Percentiles rank a stretch among this genome's conserved stretches.
Conservation (phyloP, 2,329 filamentous ascomycete genomes). For the Cladobotryum protrusum region DNA sequence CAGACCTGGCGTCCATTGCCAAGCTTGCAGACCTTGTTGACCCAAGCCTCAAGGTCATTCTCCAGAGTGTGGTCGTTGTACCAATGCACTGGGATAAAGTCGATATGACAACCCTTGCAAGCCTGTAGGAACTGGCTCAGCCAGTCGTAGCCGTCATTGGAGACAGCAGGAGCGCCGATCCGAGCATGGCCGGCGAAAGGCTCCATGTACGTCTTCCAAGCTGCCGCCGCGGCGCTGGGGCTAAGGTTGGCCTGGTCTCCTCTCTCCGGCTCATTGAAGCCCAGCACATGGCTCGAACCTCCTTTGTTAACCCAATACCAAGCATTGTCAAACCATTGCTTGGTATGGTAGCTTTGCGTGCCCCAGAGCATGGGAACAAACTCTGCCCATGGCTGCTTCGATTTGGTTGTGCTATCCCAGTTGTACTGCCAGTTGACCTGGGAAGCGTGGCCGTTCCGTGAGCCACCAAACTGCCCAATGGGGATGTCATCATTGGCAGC, state of each 20-base stretch:
- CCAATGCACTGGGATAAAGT: slow-evolving; percentile 42
- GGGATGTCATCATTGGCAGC: slow-evolving; percentile 17
- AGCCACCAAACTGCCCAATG: slow-evolving; percentile 8
- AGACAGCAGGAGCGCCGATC: slow-evolving; percentile 42
- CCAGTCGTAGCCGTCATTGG: slow-evolving; percentile 39
- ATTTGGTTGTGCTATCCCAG: slow-evolving; percentile 18
- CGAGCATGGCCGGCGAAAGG: slow-evolving; percentile 37
- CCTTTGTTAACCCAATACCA: slow-evolving; percentile 13
- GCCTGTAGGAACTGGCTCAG: slow-evolving; percentile 35
- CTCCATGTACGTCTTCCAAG: slow-evolving; percentile 37
- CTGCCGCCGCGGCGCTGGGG: slow-evolving; percentile 29
- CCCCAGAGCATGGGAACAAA: slow-evolving; percentile 22
- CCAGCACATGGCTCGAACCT: slow-evolving; percentile 16
- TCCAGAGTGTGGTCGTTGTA: slow-evolving; percentile 33
- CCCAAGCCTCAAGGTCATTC: slow-evolving; percentile 37
- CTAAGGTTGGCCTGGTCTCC: slow-evolving; percentile 19
- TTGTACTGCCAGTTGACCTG: slow-evolving; percentile 22
- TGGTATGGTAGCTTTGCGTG: slow-evolving; percentile 12
- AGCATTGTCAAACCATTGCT: slow-evolving; percentile 12
- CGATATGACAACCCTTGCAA: slow-evolving; percentile 37
- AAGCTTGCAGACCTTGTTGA: slow-evolving; percentile 32
- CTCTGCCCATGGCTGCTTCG: slow-evolving; percentile 16
- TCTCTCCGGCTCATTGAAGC: slow-evolving; percentile 21
- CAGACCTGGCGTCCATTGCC: slow-evolving; percentile 34
- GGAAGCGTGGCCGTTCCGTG: slow-evolving; percentile 4